Evolutionary conservation across 2,329 filamentous ascomycete genomes (phyloP).

Genomic region (Elsinoe necatrix): DNA sequence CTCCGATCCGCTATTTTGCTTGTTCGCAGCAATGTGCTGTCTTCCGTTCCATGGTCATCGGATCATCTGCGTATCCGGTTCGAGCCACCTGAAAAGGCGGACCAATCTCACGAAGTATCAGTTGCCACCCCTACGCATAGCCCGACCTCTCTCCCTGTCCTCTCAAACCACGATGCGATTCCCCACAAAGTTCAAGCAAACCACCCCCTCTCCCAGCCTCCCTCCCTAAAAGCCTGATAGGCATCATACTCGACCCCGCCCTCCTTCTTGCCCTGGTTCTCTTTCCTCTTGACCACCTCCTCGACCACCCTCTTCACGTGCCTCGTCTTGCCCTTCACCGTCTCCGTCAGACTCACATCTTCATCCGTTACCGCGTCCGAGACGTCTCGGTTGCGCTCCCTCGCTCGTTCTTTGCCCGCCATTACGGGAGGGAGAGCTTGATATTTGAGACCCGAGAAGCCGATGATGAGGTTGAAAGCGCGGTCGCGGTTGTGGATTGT

Average conservation of each 20-base stretch:
- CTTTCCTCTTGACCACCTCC: neutral
- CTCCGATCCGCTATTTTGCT: too few species aligned
- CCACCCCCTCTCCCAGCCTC: neutral
- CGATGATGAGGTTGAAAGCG: constrained; percentile 32
- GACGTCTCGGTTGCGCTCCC: neutral
- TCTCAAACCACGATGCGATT: neutral
- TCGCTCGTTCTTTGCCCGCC: neutral
- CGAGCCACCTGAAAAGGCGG: too few species aligned
- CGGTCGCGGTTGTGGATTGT: constrained; percentile 29
- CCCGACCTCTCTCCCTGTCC: too few species aligned
- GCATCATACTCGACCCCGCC: neutral
- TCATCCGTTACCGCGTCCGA: neutral
- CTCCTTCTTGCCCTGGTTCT: constrained; percentile 8
- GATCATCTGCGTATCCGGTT: too few species aligned
- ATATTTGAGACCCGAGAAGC: constrained; percentile 30
- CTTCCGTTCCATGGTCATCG: too few species aligned
- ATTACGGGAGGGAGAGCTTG: constrained; percentile 26
- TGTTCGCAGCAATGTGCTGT: too few species aligned
- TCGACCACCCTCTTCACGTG: neutral
- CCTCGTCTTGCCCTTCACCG: neutral
- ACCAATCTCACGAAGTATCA: too few species aligned
- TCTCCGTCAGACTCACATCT: neutral
- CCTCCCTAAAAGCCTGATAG: constrained; percentile 10
- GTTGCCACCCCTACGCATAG: too few species aligned
- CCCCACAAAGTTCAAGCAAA: too few species aligned